A percentile compares a stretch with the other conserved stretches of the same genome.
Evolutionary conservation across 164 flowering plant species (phyloP).

Genomic region (Brasenia schreberi): DNA sequence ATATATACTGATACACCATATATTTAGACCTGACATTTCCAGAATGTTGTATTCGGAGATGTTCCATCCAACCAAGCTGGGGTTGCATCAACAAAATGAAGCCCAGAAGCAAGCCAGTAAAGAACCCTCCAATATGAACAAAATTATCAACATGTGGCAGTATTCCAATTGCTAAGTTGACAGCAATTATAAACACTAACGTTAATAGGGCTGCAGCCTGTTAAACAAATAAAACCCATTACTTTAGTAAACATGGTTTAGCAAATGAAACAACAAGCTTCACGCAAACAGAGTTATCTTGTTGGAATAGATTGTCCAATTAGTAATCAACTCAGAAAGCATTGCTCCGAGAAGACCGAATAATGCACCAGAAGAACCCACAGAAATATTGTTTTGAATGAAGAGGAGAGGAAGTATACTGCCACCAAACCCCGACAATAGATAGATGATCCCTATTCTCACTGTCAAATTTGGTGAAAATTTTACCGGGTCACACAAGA

Average conservation of each 20-base stretch:
- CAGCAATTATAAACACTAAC: constrained; percentile 39
- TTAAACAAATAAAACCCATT: constrained; percentile 2
- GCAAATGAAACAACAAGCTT: background rate
- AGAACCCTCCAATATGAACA: constrained; percentile 83
- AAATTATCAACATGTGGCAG: constrained; percentile 74
- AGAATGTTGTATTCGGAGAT: constrained; percentile 20
- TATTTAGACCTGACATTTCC: constrained; percentile 40
- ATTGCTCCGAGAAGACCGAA: constrained; percentile 94
- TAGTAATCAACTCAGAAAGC: constrained; percentile 82
- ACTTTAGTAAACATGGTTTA: background rate
- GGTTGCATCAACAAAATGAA: constrained; percentile 67
- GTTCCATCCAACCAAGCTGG: constrained; percentile 59
- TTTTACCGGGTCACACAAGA: no score
- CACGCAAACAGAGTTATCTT: constrained; percentile 27
- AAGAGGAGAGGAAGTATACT: constrained; percentile 58
- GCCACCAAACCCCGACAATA: constrained; percentile 74
- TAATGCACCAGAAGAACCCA: constrained; percentile 87
- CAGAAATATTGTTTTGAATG: constrained; percentile 43
- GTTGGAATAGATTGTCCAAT: constrained; percentile 67
- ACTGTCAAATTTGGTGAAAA: constrained; percentile 31
- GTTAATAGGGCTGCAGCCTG: constrained; percentile 71
- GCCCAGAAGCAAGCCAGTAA: constrained; percentile 71
- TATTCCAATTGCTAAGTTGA: constrained; percentile 73
- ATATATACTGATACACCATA: constrained; percentile 50
- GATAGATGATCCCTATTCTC: constrained; percentile 53